These are phyloP conservation scores for Ganoderma resinaceum DNA, from an alignment of 1,284 basidiomycete species.

Conservation along the genomic window DNA sequence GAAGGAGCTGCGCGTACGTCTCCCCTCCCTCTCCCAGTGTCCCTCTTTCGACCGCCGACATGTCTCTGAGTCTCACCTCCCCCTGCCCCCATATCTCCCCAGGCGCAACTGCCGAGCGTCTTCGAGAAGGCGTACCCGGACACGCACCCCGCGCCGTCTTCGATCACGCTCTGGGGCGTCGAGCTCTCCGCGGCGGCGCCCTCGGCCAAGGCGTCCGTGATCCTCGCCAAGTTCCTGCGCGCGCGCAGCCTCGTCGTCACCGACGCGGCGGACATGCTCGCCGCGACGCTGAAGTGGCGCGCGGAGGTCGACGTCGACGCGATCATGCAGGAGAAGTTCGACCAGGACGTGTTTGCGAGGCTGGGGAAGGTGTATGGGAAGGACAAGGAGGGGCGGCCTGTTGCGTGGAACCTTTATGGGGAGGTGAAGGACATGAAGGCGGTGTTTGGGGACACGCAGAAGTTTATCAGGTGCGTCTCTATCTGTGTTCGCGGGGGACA, in stretches of 20 bases:
- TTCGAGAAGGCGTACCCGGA: conserved; percentile 65
- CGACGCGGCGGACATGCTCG: conserved; percentile 68
- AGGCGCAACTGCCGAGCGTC: conserved; percentile 65
- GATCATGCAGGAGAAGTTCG: conserved; percentile 66
- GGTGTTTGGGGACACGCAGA: conserved; percentile 73
- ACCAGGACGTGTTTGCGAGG: conserved; percentile 67
- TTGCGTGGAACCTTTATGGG: conserved; percentile 79
- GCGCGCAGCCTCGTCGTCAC: conserved; percentile 66
- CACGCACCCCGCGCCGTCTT: conserved; percentile 42
- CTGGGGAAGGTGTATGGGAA: conserved; percentile 70
- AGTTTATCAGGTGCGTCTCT: conserved; percentile 67
- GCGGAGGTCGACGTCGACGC: conserved; percentile 70
- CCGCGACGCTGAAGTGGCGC: conserved; percentile 76
- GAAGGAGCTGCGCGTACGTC: conserved; percentile 64
- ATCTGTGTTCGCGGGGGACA: background rate
- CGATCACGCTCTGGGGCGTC: conserved; percentile 75
- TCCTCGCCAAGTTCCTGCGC: conserved; percentile 75
- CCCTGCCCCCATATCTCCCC: background rate
- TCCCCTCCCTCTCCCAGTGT: background rate
- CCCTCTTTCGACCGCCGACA: background rate
- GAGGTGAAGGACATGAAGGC: conserved; percentile 66
- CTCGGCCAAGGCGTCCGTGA: conserved; percentile 70
- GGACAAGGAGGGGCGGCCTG: conserved; percentile 72
- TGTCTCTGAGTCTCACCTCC: background rate
- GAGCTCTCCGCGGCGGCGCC: conserved; percentile 51